Conservation (phyloP, 106 monocot genomes). For the Dendrobium nobile region DNA sequence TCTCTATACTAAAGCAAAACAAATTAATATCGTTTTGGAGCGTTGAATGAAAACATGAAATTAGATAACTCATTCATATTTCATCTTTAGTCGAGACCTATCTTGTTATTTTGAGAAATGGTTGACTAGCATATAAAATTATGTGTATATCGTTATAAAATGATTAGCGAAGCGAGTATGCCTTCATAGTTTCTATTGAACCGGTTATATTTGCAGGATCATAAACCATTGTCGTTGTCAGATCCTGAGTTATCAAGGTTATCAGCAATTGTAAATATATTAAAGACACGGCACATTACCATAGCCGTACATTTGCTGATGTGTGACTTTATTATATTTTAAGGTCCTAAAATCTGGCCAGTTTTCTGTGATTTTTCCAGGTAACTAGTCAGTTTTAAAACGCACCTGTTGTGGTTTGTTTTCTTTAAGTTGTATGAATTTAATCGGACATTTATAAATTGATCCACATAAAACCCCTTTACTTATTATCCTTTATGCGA, state of each 20-base stretch:
- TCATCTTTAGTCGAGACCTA: not conserved
- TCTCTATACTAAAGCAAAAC: not conserved
- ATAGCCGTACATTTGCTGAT: slow-evolving; percentile 66
- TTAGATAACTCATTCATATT: not conserved
- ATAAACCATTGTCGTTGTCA: slow-evolving; percentile 42
- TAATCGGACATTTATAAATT: not conserved
- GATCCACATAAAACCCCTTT: not conserved
- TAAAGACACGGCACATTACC: slow-evolving; percentile 80
- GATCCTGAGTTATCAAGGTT: slow-evolving; percentile 68
- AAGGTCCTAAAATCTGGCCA: slow-evolving; percentile 82
- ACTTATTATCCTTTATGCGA: not conserved
- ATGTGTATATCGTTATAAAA: not conserved
- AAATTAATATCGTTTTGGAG: not conserved
- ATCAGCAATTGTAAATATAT: slow-evolving; percentile 43
- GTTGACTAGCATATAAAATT: not conserved
- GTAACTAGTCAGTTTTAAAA: slow-evolving; percentile 20
- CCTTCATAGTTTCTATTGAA: not conserved
- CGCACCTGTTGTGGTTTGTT: not conserved
- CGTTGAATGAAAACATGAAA: not conserved
- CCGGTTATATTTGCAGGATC: slow-evolving; percentile 30
- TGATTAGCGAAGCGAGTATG: not conserved
- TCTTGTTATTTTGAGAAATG: not conserved
- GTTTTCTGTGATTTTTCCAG: slow-evolving; percentile 71
- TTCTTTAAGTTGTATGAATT: not conserved
- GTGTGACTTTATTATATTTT: slow-evolving; percentile 52